Evolutionary conservation across 768 basidiomycete genomes (phyloP).

Genomic region (Suillus sp.): DNA sequence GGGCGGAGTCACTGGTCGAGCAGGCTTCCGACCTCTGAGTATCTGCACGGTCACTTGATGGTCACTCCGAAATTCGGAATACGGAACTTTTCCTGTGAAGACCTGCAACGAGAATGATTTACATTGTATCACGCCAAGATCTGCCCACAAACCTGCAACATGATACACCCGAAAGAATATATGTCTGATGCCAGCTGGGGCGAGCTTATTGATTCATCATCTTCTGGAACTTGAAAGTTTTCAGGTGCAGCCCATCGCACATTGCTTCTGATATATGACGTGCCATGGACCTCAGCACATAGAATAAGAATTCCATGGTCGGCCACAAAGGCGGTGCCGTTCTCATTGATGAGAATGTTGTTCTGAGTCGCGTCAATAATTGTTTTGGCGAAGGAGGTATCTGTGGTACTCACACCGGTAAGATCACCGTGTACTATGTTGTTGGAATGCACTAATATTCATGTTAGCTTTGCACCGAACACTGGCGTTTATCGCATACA

Average conservation of each 20-base stretch:
- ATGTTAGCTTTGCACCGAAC: background rate
- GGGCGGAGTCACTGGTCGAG: background rate
- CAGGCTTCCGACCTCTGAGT: conserved; percentile 1
- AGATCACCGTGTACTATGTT: conserved; percentile 37
- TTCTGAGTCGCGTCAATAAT: background rate
- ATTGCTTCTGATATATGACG: conserved; percentile 20
- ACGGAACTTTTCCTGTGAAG: conserved; percentile 11
- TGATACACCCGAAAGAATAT: conserved; percentile 40
- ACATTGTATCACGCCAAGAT: conserved; percentile 15
- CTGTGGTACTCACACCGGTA: conserved; percentile 25
- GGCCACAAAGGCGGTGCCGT: conserved; percentile 12
- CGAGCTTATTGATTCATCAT: background rate
- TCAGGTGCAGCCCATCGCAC: conserved; percentile 16
- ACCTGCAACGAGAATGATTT: background rate
- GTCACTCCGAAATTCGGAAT: conserved; percentile 5
- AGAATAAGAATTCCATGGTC: conserved; percentile 49
- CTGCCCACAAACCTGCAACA: conserved; percentile 31
- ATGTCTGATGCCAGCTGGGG: conserved; percentile 22
- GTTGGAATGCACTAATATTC: conserved; percentile 1
- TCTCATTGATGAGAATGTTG: conserved; percentile 10
- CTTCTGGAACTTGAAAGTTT: conserved; percentile 10
- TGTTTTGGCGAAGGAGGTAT: background rate
- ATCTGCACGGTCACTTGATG: conserved; percentile 4
- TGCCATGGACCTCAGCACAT: conserved; percentile 36
- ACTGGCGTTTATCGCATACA: background rate